These are phyloP conservation scores for Leucocoprinus leucothites DNA, from an alignment of 768 basidiomycete genomes.

Conservation along the genomic window DNA sequence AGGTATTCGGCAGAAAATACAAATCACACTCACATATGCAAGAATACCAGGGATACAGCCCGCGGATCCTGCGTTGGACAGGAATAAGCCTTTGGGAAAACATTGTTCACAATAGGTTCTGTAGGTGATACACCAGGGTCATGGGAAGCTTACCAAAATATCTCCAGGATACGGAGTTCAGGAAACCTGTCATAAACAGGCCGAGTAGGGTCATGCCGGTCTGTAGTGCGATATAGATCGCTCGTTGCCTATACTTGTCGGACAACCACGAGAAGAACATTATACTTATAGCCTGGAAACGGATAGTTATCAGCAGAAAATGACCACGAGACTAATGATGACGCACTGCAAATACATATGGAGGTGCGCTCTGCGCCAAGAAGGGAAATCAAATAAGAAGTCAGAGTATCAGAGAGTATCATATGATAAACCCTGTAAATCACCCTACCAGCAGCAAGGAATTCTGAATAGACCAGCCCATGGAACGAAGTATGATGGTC, in stretches of 20 bases:
- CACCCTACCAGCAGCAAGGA: slow-evolving; percentile 38
- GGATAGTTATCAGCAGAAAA: neutral
- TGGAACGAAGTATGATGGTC: slow-evolving; percentile 42
- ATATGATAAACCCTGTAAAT: neutral
- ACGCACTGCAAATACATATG: slow-evolving; percentile 45
- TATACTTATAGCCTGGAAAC: slow-evolving; percentile 32
- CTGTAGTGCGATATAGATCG: slow-evolving; percentile 40
- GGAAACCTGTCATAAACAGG: slow-evolving; percentile 38
- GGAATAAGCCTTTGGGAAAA: slow-evolving; percentile 36
- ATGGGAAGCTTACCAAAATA: slow-evolving; percentile 45
- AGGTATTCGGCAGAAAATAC: neutral
- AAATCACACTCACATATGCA: slow-evolving; percentile 39
- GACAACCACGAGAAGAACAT: slow-evolving; percentile 45
- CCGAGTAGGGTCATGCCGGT: slow-evolving; percentile 39
- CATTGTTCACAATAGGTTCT: slow-evolving; percentile 9
- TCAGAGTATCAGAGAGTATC: neutral
- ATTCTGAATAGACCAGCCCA: slow-evolving; percentile 43
- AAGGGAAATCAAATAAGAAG: neutral
- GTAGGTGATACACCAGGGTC: too few relatives aligned
- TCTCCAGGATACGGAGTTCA: slow-evolving; percentile 30
- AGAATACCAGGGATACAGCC: slow-evolving; percentile 46
- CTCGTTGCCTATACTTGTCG: slow-evolving; percentile 41
- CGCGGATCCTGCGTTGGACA: slow-evolving; percentile 41
- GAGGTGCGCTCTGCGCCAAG: slow-evolving; percentile 41
- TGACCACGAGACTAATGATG: slow-evolving; percentile 1